Conservation (phyloP, 257 asterid genomes). For the Forsythia viridissima region DNA sequence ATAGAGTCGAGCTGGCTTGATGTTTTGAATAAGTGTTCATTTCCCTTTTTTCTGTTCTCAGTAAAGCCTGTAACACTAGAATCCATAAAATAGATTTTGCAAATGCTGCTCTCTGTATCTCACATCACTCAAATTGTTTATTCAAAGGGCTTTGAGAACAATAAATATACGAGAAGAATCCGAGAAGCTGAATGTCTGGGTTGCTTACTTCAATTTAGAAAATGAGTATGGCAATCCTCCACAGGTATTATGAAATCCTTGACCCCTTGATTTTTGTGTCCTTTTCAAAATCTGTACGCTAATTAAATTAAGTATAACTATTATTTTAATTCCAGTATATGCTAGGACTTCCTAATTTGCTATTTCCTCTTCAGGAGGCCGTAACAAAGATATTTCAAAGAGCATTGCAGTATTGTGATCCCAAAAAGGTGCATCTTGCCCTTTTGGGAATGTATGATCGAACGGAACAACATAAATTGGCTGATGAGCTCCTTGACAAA, state of each 20-base stretch:
- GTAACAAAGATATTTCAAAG: constrained; percentile 71
- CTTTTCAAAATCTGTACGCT: constrained; percentile 7
- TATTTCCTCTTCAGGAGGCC: constrained; percentile 59
- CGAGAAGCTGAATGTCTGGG: constrained; percentile 92
- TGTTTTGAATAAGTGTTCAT: background rate
- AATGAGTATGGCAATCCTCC: constrained; percentile 89
- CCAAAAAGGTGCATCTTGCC: constrained; percentile 80
- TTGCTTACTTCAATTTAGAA: constrained; percentile 91
- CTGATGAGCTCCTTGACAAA: constrained; percentile 73
- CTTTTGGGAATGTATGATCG: constrained; percentile 82
- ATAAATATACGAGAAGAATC: constrained; percentile 85
- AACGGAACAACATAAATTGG: constrained; percentile 65
- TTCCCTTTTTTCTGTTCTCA: background rate
- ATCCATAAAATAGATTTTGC: background rate
- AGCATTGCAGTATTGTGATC: constrained; percentile 86
- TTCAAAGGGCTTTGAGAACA: constrained; percentile 80
- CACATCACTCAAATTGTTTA: background rate
- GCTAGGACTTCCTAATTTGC: background rate
- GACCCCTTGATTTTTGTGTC: background rate
- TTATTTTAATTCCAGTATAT: background rate
- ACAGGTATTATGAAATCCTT: constrained; percentile 56
- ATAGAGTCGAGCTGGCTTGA: constrained; percentile 3
- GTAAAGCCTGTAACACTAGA: background rate
- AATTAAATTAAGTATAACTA: background rate
- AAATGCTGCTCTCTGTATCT: constrained; percentile 1